Evolutionary conservation across 192 early-diverging fungal genomes (phyloP), one percentile per base, ranked within the genome.

Genomic region (Cetraspora pellucida): DNA sequence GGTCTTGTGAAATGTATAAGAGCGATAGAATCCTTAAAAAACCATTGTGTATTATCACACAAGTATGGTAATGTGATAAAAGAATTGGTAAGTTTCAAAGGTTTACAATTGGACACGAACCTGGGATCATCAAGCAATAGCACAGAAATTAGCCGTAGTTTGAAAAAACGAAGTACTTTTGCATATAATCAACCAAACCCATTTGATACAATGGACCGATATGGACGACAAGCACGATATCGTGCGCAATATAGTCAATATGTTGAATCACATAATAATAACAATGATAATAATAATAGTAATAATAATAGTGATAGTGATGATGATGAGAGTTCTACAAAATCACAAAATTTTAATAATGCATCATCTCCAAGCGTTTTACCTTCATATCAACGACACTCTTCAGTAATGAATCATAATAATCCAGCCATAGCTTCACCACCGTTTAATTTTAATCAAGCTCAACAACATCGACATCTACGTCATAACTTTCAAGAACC

Each of bases 1-100:
- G 78, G 66, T 54, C 45, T 76, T 25, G 27, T 21, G 8, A 65
- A 66, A 55, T 66, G 46, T 37, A 10, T 76, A n/a, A 76, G 54
- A n/a, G 27, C 43, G 37, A 50, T 76, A 64, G 47, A 65, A 4
- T 45, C 47, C 31, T 64, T 66, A 37, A 76, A 76, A 37, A 66
- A 76, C 0, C 44, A n/a, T 23, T 76, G 74, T 61, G 21, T n/a
- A 37, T 28, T 31, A 25, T 30, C 74, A 31, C 8, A 50, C 11
- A 66, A 55, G 66, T 76, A 76, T 57, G 14, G 10, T 54, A 31
- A 76, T 54, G 10, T 76, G 17, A 43, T 76, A 43, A 4, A 25
- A 13, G 61, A 25, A 54, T 55, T 76, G 6, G 74, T 61, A 17
- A 63, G 66, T 64, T 54, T 76, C 14, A 76, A 64, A 27, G 63